A percentile compares a stretch with the other conserved stretches of the same genome.
phyloP scores from a whole-genome alignment of 2,329 filamentous ascomycete species.

The Talaromyces rugulosus region DNA sequence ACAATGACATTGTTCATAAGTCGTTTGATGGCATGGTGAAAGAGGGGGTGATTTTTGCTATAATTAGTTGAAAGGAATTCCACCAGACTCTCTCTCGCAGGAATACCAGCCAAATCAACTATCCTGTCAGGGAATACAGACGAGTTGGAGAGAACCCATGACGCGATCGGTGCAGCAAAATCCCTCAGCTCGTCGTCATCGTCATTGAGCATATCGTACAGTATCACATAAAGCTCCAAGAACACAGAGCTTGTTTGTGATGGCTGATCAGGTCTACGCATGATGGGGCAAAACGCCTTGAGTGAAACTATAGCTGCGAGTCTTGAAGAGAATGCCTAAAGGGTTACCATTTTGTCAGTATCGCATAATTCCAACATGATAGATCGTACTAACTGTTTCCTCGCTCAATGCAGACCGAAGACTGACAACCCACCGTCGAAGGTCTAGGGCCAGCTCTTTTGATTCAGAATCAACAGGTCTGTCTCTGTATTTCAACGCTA shows the following conservation, averaged over 20 bases:
- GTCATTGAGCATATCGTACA: constrained; percentile 77
- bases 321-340: constrained; percentile 37
- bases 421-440: constrained; percentile 30
- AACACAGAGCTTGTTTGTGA: constrained; percentile 29
- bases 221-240: constrained; percentile 57
- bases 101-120: constrained; percentile 44
- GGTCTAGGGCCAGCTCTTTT: constrained; percentile 19
- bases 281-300: constrained; percentile 41
- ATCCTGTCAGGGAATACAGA: constrained; percentile 23
- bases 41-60: constrained; percentile 27
- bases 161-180: constrained; percentile 47
- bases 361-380: background rate
- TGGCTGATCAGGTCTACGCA: constrained; percentile 18
- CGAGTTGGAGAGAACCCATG: constrained; percentile 32
- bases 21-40: constrained; percentile 33
- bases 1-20: constrained; percentile 31
- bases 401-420: constrained; percentile 37
- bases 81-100: constrained; percentile 41
- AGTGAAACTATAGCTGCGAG: constrained; percentile 34
- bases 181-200: constrained; percentile 87
- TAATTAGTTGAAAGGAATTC: constrained; percentile 34
- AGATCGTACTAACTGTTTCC: constrained; percentile 32
- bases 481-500: constrained; percentile 23
- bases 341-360: background rate
- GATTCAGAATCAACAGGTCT: constrained; percentile 10